A percentile compares a stretch with the other conserved stretches of the same genome.
These are phyloP conservation scores for Entomortierella chlamydospora DNA, from an alignment of 192 early-diverging fungal genomes.

Conservation along the genomic window DNA sequence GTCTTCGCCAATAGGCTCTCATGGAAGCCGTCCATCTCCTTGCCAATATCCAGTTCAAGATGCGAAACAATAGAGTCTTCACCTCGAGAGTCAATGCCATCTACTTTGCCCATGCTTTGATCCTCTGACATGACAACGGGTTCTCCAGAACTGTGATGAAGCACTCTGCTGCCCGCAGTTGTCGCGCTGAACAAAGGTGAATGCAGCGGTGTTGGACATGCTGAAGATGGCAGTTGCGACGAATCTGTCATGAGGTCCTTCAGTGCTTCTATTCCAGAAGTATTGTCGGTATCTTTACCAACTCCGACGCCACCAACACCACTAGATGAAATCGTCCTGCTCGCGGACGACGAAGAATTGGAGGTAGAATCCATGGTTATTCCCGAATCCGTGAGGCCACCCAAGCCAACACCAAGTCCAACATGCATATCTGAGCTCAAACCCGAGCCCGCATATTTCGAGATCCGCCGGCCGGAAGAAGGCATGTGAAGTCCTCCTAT, in stretches of 20 bases:
- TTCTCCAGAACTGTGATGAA: slow-evolving; percentile 35
- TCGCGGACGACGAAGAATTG: background rate
- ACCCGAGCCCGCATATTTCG: background rate
- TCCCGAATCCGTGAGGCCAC: background rate
- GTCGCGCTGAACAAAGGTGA: slow-evolving; percentile 58
- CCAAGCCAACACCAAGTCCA: slow-evolving; percentile 23
- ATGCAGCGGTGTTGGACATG: slow-evolving; percentile 56
- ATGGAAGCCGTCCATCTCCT: slow-evolving; percentile 44
- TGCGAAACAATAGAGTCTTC: slow-evolving; percentile 38
- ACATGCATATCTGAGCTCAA: slow-evolving; percentile 8
- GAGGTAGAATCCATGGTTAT: background rate
- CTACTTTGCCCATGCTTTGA: background rate
- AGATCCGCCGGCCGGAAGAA: background rate
- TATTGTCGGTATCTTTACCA: too few species aligned
- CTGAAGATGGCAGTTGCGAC: slow-evolving; percentile 54
- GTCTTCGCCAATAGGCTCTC: slow-evolving; percentile 18
- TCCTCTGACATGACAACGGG: background rate
- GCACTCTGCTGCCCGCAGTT: slow-evolving; percentile 12
- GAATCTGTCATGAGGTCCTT: slow-evolving; percentile 48
- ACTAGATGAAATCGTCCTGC: background rate
- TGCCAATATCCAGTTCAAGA: slow-evolving; percentile 45
- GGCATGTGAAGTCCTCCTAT: background rate
- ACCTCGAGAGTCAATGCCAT: background rate
- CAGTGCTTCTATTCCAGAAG: background rate
- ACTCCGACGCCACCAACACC: background rate